Percentiles rank a stretch among this genome's conserved stretches.
Conservation (phyloP, 2,329 filamentous ascomycete genomes). For the Talaromyces sp. region DNA sequence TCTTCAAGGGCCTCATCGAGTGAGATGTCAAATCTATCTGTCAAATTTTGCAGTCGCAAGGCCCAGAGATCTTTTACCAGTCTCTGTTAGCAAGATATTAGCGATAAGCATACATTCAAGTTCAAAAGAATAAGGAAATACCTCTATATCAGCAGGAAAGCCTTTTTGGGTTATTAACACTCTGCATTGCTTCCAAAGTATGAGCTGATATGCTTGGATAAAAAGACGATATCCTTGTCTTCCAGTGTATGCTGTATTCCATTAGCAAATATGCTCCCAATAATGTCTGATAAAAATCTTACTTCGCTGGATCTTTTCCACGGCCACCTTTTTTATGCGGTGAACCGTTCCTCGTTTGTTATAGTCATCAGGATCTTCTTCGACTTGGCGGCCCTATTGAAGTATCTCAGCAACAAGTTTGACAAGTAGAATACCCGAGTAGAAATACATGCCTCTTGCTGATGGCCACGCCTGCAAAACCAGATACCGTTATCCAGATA, state of each 20-base stretch:
- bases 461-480: constrained; percentile 79
- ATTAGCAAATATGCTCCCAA: neutral
- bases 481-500: constrained; percentile 73
- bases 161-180: constrained; percentile 68
- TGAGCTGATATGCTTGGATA: constrained; percentile 77
- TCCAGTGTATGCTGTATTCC: constrained; percentile 56
- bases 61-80: constrained; percentile 84
- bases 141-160: constrained; percentile 72
- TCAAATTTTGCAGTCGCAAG: constrained; percentile 64
- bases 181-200: constrained; percentile 76
- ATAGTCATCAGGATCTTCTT: constrained; percentile 67
- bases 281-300: constrained; percentile 21
- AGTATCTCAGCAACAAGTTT: neutral
- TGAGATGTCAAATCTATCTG: constrained; percentile 43
- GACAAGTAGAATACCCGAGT: too few species aligned
- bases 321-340: constrained; percentile 55
- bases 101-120: neutral
- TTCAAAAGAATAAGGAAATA: constrained; percentile 27
- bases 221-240: constrained; percentile 72
- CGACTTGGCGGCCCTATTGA: constrained; percentile 44
- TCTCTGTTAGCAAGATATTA: constrained; percentile 32
- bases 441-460: constrained; percentile 61
- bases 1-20: constrained; percentile 33
- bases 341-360: constrained; percentile 60
- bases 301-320: constrained; percentile 54